A percentile compares a stretch with the other conserved stretches of the same genome.
These are phyloP conservation scores for Arachis monticola DNA, from an alignment of 331 rosid species.

Conservation along the genomic window DNA sequence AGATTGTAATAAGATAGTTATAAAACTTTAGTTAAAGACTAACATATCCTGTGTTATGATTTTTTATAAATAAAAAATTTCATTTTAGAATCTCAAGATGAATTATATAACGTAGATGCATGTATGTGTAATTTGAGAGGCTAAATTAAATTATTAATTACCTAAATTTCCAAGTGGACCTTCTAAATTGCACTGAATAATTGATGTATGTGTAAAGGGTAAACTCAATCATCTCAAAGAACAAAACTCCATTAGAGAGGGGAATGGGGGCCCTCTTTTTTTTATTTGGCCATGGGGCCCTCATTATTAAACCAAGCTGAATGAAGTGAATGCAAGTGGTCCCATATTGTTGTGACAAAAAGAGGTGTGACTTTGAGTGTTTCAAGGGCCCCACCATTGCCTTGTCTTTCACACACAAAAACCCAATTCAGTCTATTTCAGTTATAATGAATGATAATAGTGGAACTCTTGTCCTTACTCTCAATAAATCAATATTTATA, in stretches of 20 bases:
- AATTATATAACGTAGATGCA: no score
- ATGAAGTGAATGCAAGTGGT: constrained; percentile 27
- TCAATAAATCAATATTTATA: not conserved
- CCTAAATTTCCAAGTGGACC: no score
- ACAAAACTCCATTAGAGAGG: not conserved
- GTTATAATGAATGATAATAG: constrained; percentile 19
- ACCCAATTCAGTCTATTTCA: constrained; percentile 56
- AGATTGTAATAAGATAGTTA: no score
- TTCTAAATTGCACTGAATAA: not conserved
- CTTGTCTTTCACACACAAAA: constrained; percentile 34
- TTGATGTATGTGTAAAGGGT: constrained; percentile 2
- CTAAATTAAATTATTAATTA: no score
- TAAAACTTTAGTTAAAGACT: no score
- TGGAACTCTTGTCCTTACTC: constrained; percentile 15
- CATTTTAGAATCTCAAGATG: no score
- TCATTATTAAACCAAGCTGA: not conserved
- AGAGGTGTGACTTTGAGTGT: constrained; percentile 39
- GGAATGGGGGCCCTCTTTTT: constrained; percentile 18
- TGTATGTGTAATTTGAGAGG: no score
- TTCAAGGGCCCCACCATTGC: constrained; percentile 34
- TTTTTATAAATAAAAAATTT: no score
- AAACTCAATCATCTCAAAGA: constrained; percentile 7
- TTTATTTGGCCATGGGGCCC: constrained; percentile 35
- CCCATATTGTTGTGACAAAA: constrained; percentile 32
- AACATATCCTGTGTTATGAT: no score